These are phyloP conservation scores for Favolaschia claudopus DNA, from an alignment of 768 basidiomycete species.

Conservation along the genomic window DNA sequence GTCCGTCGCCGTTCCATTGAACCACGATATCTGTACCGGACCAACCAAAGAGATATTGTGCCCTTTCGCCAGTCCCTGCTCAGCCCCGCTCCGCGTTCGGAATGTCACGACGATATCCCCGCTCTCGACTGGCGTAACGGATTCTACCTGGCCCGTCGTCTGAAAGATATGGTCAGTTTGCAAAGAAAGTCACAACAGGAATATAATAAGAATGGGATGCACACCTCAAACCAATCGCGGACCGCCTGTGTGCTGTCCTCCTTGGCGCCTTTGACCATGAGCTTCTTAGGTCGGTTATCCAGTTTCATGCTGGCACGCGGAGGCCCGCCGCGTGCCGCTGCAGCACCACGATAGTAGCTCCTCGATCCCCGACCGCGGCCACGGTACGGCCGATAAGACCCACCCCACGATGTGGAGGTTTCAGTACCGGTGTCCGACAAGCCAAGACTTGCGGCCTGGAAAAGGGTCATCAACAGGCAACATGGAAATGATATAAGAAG, in stretches of 20 bases:
- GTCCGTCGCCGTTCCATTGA: constrained; percentile 41
- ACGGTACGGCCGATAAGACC: constrained; percentile 71
- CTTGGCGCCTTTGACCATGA: constrained; percentile 74
- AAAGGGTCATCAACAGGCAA: not conserved
- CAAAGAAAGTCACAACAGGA: not conserved
- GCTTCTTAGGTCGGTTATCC: constrained; percentile 86
- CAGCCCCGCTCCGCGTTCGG: constrained; percentile 74
- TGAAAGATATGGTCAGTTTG: constrained; percentile 36
- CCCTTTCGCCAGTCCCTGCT: constrained; percentile 84
- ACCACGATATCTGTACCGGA: constrained; percentile 73
- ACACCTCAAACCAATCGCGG: constrained; percentile 86
- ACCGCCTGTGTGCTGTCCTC: constrained; percentile 63
- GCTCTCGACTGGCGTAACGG: constrained; percentile 59
- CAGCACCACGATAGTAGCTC: constrained; percentile 66
- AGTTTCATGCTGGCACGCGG: constrained; percentile 83
- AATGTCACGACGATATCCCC: constrained; percentile 74
- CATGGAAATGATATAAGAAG: not conserved
- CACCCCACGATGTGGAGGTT: constrained; percentile 43
- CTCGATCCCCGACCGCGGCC: constrained; percentile 70
- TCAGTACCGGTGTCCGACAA: constrained; percentile 60
- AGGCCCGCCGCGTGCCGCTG: constrained; percentile 65
- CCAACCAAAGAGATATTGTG: constrained; percentile 71
- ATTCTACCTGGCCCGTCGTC: constrained; percentile 77
- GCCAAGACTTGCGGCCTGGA: constrained; percentile 78
- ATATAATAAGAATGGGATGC: constrained; percentile 11